These are phyloP conservation scores for Diatrype stigma DNA, from an alignment of 2,329 filamentous ascomycete species.

Conservation along the genomic window DNA sequence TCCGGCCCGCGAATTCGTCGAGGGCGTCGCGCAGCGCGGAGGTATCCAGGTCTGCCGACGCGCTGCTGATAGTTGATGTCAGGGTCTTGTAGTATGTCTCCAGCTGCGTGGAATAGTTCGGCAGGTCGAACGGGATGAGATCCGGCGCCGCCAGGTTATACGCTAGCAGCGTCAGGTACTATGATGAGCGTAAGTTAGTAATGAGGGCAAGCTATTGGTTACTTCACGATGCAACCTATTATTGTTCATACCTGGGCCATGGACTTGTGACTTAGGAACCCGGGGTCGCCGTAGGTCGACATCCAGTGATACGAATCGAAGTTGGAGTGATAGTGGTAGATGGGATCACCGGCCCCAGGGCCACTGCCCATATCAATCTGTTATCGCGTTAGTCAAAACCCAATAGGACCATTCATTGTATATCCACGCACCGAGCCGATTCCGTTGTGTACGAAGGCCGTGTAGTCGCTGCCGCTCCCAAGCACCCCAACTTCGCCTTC, in stretches of 20 bases:
- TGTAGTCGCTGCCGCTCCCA: slow-evolving; percentile 65
- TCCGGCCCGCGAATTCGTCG: slow-evolving; percentile 29
- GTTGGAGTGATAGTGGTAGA: slow-evolving; percentile 79
- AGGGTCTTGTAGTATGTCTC: slow-evolving; percentile 36
- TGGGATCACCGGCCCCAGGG: slow-evolving; percentile 39
- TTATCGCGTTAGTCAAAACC: slow-evolving; percentile 12
- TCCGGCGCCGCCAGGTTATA: slow-evolving; percentile 36
- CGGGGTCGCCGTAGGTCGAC: slow-evolving; percentile 68
- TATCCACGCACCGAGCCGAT: slow-evolving; percentile 34
- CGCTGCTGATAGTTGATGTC: slow-evolving; percentile 25
- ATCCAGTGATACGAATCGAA: slow-evolving; percentile 86
- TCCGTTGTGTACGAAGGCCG: slow-evolving; percentile 57
- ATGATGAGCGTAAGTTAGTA: slow-evolving; percentile 1
- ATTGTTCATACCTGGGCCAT: slow-evolving; percentile 44
- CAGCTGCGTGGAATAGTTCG: slow-evolving; percentile 37
- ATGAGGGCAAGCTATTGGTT: not conserved
- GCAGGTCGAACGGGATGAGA: slow-evolving; percentile 35
- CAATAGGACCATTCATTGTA: slow-evolving; percentile 33
- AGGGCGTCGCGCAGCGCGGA: slow-evolving; percentile 34
- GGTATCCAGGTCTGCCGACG: slow-evolving; percentile 32
- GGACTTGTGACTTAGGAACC: slow-evolving; percentile 56
- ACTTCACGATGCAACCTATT: not conserved
- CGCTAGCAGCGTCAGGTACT: slow-evolving; percentile 36
- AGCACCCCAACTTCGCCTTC: slow-evolving; percentile 52
- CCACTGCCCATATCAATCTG: slow-evolving; percentile 56